A percentile compares a stretch with the other conserved stretches of the same genome.
Evolutionary conservation across 495 filamentous ascomycete genomes (phyloP).

Genomic region (Lepidopterella palustris): DNA sequence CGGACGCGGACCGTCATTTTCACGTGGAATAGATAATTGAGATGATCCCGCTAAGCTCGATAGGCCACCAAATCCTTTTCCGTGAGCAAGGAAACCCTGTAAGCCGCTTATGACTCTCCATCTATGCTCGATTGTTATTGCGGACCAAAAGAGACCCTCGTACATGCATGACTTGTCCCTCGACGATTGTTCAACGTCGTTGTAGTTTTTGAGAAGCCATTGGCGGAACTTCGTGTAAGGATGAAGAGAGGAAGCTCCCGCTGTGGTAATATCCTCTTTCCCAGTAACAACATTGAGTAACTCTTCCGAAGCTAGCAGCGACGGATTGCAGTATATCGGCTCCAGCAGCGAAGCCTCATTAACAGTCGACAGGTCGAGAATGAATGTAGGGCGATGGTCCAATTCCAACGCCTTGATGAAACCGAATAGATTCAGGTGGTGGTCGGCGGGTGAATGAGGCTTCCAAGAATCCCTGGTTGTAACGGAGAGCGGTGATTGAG

Average conservation of each 20-base stretch:
- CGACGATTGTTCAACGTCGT: not conserved
- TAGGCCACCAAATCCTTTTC: not conserved
- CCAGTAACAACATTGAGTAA: not conserved
- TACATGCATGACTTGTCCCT: not conserved
- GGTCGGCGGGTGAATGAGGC: too few species aligned
- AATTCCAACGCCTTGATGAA: not conserved
- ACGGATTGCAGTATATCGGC: not conserved
- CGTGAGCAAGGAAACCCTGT: not conserved
- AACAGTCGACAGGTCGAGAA: not conserved
- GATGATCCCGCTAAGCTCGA: not conserved
- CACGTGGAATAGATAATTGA: too few species aligned
- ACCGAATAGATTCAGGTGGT: too few species aligned
- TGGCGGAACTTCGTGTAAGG: not conserved
- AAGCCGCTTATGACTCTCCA: not conserved
- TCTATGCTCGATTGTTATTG: not conserved
- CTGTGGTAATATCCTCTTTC: not conserved
- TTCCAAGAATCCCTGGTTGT: too few species aligned
- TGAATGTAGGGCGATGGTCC: not conserved
- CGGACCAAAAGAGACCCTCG: not conserved
- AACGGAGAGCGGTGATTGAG: too few species aligned
- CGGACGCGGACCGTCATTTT: not conserved
- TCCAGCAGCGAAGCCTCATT: not conserved
- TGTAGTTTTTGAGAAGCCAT: not conserved
- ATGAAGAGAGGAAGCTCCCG: not conserved
- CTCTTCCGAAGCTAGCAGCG: not conserved